Evolutionary conservation across 768 basidiomycete species (phyloP), one percentile per base, ranked within the genome.

Genomic region (Pleurotus citrinopileatus): DNA sequence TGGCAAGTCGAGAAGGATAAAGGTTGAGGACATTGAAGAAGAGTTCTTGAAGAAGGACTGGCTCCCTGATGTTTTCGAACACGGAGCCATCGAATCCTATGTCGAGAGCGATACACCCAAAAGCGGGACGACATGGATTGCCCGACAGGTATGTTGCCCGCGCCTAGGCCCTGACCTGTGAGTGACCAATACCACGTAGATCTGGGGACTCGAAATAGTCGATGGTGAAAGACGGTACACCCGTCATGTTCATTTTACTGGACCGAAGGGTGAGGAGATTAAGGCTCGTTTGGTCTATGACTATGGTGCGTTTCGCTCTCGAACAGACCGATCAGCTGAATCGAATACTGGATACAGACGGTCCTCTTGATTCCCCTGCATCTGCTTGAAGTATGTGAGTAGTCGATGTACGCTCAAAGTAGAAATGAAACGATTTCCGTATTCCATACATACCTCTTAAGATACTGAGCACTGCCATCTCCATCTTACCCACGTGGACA

Each of bases 121-220:
- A 75, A 87, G 82, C 60, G 72, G 70, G 1, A 73, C 59, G 15
- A 74, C 71, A 4, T 91, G 89, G 89, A 79, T 70, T 55, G 84
- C 76, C 1, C 66, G 82, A 38, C 85, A 87, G 79, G 89, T 86
- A 53, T 29, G 70, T 59, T 2, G 2, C 20, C 12, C 36, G 25
- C 23, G 20, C 52, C 26, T 22, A 4, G 50, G 37, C 23, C 25
- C 45, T 19, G 17, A 43, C 52, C 51, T 26, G 36, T 9, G 45
- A 42, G 13, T 51, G 3, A 17, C 22, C 29, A 12, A 25, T 22
- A 28, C 6, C 27, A 32, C 28, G 27, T 53, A 76, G 77, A 68
- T 74, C 13, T 90, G 87, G 88, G 88, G 87, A 20, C 75, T 89
- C 19, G 75, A 86, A 60, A 72, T 73, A 3, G 69, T 85, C 58